Base-by-base conservation (phyloP, 2,329 filamentous ascomycete species). In the Colletotrichum zoysiae region DNA sequence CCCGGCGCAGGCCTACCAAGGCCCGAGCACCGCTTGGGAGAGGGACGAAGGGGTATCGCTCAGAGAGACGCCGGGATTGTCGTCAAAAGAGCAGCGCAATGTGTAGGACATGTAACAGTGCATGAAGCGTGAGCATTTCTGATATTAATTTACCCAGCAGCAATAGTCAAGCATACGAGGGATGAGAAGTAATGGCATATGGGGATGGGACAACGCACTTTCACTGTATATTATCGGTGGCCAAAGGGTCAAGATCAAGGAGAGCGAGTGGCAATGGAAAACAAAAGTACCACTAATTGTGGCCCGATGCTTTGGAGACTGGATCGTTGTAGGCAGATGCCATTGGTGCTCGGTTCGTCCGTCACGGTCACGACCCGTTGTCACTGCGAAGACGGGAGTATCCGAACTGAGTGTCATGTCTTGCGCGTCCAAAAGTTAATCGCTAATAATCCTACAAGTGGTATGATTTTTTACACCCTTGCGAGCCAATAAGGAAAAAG, bases 11-110 rank as follows among this genome's bases (percentile, higher is more conserved):
- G 85, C 84, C 74, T 88, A 87, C 75, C 77, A 81, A 63, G 87
- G 87, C 8, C 86, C 87, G 1, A 85, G 86, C 3, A 78, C 82
- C 16, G 77, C 81, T n/a, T 88, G 85, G 79, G 87, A 89, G 76
- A 88, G 85, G 77, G 84, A 83, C 38, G 86, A 88, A 76, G 78
- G 76, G 38, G 74, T 81, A 30, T 78, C 81, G 44, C 77, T 79
- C 58, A 60, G 68, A 57, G 75, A 84, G 67, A 84, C 81, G 58
- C 84, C 79, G 4, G 75, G 77, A 64, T 77, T 78, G 46, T 83
- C 83, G 23, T 82, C 80, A 20, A 82, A 84, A 42, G 80, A 84
- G 56, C 83, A 84, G 67, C 75, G 74, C 50, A 84, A 85, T 74
- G 78, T 84, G 46, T 77, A 85, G 58, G 78, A 84, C 51, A 81